Evolutionary conservation across 78 protist genomes (phyloP).

Genomic region (Anaeramoeba ignava): DNA sequence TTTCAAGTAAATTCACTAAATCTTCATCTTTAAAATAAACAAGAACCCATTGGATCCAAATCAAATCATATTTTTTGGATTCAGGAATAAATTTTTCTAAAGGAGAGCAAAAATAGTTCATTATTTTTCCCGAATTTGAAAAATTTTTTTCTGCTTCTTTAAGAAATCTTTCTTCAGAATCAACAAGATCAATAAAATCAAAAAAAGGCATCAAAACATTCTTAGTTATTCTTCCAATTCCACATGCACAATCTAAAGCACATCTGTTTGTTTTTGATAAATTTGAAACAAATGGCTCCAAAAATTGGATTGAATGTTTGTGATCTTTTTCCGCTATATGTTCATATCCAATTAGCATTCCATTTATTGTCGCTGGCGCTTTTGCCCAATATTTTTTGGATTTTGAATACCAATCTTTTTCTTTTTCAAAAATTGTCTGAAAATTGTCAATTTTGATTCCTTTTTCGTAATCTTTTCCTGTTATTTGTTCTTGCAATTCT

Average conservation of each 20-base stretch:
- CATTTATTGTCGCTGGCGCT: no score
- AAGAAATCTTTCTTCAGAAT: conserved; percentile 32
- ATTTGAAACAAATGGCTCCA: no score
- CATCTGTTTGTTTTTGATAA: no score
- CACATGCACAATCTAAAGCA: conserved; percentile 71
- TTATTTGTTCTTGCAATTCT: no score
- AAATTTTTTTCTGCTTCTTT: conserved; percentile 40
- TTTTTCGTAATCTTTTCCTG: no score
- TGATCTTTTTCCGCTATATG: no score
- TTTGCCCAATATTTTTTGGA: no score
- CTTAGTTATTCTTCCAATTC: conserved; percentile 60
- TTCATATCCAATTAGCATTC: no score
- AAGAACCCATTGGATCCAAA: conserved; percentile 73
- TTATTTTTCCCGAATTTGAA: conserved; percentile 25
- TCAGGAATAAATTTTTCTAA: conserved; percentile 39
- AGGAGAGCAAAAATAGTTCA: conserved; percentile 30
- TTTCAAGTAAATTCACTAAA: conserved; percentile 45
- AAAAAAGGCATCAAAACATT: conserved; percentile 37
- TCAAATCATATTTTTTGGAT: conserved; percentile 37
- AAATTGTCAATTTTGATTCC: no score
- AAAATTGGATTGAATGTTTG: no score
- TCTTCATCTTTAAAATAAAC: conserved; percentile 44
- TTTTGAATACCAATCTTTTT: no score
- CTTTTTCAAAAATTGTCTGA: no score
- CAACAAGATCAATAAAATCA: conserved; percentile 55